Evolutionary conservation across 1,284 basidiomycete species (phyloP).

Genomic region (Ustilago loliicola): DNA sequence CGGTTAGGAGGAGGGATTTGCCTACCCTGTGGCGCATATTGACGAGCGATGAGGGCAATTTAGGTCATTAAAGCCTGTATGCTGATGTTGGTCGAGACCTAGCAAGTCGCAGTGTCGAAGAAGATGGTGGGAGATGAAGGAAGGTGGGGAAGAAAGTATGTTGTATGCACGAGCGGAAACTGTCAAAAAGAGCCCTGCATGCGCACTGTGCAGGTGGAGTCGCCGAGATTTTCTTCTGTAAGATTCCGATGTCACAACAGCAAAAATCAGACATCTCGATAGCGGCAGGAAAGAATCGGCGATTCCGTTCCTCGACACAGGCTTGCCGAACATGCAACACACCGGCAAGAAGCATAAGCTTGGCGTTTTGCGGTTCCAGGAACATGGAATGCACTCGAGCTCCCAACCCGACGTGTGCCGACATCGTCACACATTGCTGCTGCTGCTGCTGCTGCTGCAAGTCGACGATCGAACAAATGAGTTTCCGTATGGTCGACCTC

Average conservation of each 20-base stretch:
- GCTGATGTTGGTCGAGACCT: background rate
- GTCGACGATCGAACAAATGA: background rate
- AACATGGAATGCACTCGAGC: conserved; percentile 7
- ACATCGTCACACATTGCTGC: background rate
- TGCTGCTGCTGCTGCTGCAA: background rate
- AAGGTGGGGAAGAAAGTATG: background rate
- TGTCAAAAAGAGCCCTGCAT: conserved; percentile 1
- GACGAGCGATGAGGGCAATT: background rate
- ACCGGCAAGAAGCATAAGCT: background rate
- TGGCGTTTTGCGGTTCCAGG: background rate
- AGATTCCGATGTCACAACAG: background rate
- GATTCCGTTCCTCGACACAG: background rate
- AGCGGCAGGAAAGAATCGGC: background rate
- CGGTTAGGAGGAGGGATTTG: conserved; percentile 38
- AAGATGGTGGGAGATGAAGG: background rate
- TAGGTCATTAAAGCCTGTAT: background rate
- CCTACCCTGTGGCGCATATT: conserved; percentile 38
- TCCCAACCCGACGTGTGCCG: no score
- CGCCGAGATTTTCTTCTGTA: background rate
- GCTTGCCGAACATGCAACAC: background rate
- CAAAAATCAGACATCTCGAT: background rate
- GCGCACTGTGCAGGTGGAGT: background rate
- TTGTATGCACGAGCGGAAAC: background rate
- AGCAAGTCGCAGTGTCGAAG: no score
- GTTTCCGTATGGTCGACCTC: background rate